These are phyloP conservation scores for Dactylonectria macrodidyma DNA, from an alignment of 2,329 filamentous ascomycete species.

Conservation along the genomic window DNA sequence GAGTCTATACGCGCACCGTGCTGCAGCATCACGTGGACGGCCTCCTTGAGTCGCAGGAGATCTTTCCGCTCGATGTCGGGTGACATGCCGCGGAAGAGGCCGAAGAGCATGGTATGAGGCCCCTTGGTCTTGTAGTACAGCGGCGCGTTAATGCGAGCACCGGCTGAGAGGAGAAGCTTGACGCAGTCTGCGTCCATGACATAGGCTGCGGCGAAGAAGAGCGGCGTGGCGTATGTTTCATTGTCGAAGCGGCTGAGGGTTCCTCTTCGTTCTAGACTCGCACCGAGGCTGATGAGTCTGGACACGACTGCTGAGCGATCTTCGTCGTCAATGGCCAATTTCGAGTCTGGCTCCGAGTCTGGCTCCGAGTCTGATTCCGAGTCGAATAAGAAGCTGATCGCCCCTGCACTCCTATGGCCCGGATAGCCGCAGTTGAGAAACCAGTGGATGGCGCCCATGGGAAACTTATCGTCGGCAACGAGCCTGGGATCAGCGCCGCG, in stretches of 20 bases:
- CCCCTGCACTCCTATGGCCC: background rate
- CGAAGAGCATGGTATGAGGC: background rate
- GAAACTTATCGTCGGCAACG: background rate
- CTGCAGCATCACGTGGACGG: background rate
- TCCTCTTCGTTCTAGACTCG: background rate
- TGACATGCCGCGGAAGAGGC: background rate
- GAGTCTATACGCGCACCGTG: background rate
- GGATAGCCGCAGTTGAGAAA: background rate
- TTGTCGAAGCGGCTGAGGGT: background rate
- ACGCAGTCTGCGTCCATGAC: background rate
- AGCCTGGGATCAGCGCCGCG: background rate
- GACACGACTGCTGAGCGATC: background rate
- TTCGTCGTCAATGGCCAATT: background rate
- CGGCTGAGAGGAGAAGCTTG: background rate
- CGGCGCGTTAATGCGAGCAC: background rate
- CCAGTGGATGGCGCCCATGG: background rate
- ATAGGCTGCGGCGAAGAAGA: background rate
- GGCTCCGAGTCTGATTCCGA: background rate
- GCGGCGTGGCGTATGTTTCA: background rate
- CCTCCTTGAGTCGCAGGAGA: background rate
- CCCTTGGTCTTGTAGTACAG: background rate
- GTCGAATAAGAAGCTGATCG: too few species aligned
- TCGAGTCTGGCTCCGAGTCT: background rate
- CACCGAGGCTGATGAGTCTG: background rate
- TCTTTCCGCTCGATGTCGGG: too few species aligned